Base-by-base conservation (phyloP, 1,284 basidiomycete genomes). In the Erythrobasidium hasegawianum region DNA sequence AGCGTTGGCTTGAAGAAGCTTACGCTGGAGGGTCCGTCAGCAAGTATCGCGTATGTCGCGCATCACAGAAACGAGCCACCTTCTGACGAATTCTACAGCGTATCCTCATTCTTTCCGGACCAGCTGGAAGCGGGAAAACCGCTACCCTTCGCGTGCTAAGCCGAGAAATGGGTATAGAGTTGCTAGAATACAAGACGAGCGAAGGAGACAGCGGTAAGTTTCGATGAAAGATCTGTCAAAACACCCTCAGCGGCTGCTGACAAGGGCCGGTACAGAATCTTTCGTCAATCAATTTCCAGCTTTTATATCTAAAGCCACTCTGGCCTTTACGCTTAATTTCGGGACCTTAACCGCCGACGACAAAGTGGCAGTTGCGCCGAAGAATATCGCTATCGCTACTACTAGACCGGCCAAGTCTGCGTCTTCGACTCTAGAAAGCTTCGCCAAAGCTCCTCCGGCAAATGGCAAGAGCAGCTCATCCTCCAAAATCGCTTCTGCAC, bases 61-160 rank as follows among this genome's bases (percentile, higher is more conserved):
- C 16, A n/a, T n/a, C n/a, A n/a, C 29, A 29, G 41, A n/a, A n/a
- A n/a, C n/a, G n/a, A n/a, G n/a, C n/a, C n/a, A n/a, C n/a, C n/a
- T n/a, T n/a, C n/a, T n/a, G n/a, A n/a, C n/a, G n/a, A n/a, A n/a
- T n/a, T n/a, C n/a, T n/a, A n/a, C 0, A 85, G 84, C 68, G 68
- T 41, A 84, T 98, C 22, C 83, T 97, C 1, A 85, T 86, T 0
- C 79, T 98, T 8, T 89, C 89, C 1, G 95, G 96, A 1, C 90
- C 91, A 0, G 87, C 93, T 8, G 96, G 95, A 0, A 85, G 86
- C 0, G 95, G 86, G 0, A 98, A 98, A 80, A 95, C 94, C 0
- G 84, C 91, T 0, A 90, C 90, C 0, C 72, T 97, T 0, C 83
- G 84, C 11, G 83, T 93, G 0, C 79, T 98, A 7, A 82, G 90